Evolutionary conservation across 768 basidiomycete genomes (phyloP), one percentile per base, ranked within the genome.

Genomic region (Zangia roseola): DNA sequence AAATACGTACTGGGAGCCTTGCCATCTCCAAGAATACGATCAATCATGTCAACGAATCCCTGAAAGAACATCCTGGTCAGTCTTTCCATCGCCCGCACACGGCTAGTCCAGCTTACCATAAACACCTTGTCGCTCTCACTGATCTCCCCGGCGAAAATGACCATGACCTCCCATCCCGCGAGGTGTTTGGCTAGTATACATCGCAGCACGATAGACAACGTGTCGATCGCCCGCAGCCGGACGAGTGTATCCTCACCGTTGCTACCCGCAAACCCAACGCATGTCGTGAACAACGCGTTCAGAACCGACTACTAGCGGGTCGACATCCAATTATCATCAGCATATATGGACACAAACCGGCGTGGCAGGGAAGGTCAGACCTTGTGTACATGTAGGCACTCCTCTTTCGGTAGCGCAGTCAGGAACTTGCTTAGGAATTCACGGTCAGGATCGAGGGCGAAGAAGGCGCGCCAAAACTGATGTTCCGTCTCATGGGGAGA

Each of bases 161-260:
- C 79, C 84, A 88, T 88, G 7, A 81, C 74, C 58, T 88, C 86
- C 83, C 82, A 86, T 25, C 86, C 86, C 4, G 80, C 74, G 1
- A 81, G 62, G 45, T 78, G 77, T 66, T 86, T 86, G 31, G 69
- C 69, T 44, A 87, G 68, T 16, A 84, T 60, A 45, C 70, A 70
- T 10, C 76, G 73, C 19, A 78, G 58, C 4, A 81, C 26, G 13
- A 81, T 64, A 0, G 74, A 65, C 30, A 85, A 63, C 1, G 80
- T 81, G 54, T 79, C 73, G 14, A 85, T 53, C 4, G 83, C 78
- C 53, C 79, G 74, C 16, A 52, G 17, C 7, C 61, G 56, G 10
- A 55, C 31, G 10, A 14, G 12, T 34, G 9, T 25, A 13, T 62
- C 50, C 34, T 65, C 62, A 21, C 59, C 57, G 30, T 25, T 69